A percentile compares a stretch with the other conserved stretches of the same genome.
Conservation (phyloP, 2,329 filamentous ascomycete species). For the Raffaelea arxii region DNA sequence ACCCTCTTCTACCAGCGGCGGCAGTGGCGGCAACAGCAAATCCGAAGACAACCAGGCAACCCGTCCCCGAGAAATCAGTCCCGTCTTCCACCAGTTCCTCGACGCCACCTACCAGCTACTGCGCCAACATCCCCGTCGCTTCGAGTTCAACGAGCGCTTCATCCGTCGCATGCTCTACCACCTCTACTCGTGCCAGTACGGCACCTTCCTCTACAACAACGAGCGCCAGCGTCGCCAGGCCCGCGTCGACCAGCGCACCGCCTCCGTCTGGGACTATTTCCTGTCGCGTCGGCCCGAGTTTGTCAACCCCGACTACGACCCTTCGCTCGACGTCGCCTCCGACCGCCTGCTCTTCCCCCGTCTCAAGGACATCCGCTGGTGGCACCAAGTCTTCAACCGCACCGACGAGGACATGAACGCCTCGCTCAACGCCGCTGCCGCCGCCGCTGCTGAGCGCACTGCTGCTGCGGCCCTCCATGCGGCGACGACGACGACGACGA, state of each 20-base stretch:
- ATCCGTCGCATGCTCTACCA: constrained; percentile 84
- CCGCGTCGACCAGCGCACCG: constrained; percentile 58
- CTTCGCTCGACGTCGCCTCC: constrained; percentile 65
- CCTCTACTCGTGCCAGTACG: constrained; percentile 91
- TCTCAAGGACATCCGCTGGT: constrained; percentile 78
- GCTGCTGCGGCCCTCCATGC: no score
- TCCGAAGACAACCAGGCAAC: constrained; percentile 54
- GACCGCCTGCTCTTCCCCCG: constrained; percentile 79
- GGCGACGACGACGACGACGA: no score
- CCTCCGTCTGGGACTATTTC: constrained; percentile 96
- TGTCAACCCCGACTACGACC: constrained; percentile 68
- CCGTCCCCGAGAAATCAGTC: constrained; percentile 81
- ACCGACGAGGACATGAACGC: constrained; percentile 91
- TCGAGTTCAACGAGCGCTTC: constrained; percentile 95
- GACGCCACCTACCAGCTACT: constrained; percentile 88
- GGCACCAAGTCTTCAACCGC: constrained; percentile 78
- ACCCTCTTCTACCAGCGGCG: constrained; percentile 26
- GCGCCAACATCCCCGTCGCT: constrained; percentile 74
- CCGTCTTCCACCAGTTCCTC: constrained; percentile 95
- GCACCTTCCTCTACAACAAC: constrained; percentile 90
- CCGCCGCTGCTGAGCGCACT: constrained; percentile 34
- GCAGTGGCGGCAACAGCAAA: constrained; percentile 12
- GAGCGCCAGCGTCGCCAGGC: constrained; percentile 77
- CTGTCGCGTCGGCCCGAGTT: constrained; percentile 73
- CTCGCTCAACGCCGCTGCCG: constrained; percentile 43